A percentile compares a stretch with the other conserved stretches of the same genome.
Evolutionary conservation across 192 early-diverging fungal species (phyloP).

Genomic region (Dissophora globulifera): DNA sequence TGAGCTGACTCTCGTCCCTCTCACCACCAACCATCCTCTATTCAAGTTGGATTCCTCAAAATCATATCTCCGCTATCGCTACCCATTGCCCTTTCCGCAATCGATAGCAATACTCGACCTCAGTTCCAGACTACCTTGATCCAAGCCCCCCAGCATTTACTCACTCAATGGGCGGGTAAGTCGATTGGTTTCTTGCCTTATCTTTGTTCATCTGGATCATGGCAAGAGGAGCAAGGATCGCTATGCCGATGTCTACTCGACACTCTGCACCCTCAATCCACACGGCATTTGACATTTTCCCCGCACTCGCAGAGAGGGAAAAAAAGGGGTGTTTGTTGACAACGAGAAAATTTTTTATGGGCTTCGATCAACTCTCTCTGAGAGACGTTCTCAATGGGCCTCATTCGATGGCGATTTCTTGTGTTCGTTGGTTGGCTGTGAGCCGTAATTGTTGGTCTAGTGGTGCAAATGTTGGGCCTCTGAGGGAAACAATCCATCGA

Average conservation of each 20-base stretch:
- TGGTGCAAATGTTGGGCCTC: slow-evolving; percentile 24
- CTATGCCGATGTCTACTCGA: too few species aligned
- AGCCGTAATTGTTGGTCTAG: slow-evolving; percentile 9
- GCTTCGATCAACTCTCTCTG: background rate
- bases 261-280: too few species aligned
- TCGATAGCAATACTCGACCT: slow-evolving; percentile 37
- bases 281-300: too few species aligned
- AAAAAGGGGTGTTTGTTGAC: slow-evolving; percentile 48
- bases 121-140: slow-evolving; percentile 20
- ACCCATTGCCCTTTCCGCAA: slow-evolving; percentile 55
- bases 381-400: slow-evolving; percentile 16
- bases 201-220: background rate
- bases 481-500: too few species aligned
- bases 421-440: slow-evolving; percentile 5
- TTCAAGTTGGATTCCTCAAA: slow-evolving; percentile 54
- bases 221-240: too few species aligned
- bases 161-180: slow-evolving; percentile 46
- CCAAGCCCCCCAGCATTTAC: slow-evolving; percentile 24
- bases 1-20: slow-evolving; percentile 33
- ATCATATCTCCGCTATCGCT: slow-evolving; percentile 50
- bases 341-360: slow-evolving; percentile 32
- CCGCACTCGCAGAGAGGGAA: background rate
- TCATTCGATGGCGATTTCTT: slow-evolving; percentile 2
- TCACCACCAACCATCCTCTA: slow-evolving; percentile 6
- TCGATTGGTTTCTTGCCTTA: background rate